Evolutionary conservation across 768 basidiomycete species (phyloP), one percentile per base, ranked within the genome.

Genomic region (Pulveroboletus sp.): DNA sequence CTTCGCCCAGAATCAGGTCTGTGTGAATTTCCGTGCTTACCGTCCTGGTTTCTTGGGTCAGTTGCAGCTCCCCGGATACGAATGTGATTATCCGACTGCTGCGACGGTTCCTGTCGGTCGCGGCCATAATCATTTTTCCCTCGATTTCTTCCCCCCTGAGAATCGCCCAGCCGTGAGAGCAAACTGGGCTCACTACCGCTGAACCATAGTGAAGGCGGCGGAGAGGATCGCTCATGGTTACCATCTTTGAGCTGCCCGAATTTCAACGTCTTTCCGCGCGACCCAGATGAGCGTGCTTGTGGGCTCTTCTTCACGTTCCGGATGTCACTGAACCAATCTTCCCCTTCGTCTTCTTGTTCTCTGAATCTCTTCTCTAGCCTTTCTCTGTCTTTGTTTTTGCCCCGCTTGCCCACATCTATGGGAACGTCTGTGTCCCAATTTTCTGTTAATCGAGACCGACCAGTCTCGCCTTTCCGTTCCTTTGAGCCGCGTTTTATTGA

Each of bases 391-490:
- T 84, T 88, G 51, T 74, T 75, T 54, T 77, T 78, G 4, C 76
- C 85, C 54, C 78, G 78, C 60, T 73, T 79, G 16, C 89, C 89
- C 27, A 90, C 86, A 51, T 84, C 74, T 30, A 73, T 70, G 2
- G 82, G 81, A 16, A 74, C 70, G 42, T 65, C 65, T 54, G 65
- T 66, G 22, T 74, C 77, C 74, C 77, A 77, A 9, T 73, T 70
- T 24, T 76, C 76, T 0, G 70, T 67, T 34, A 76, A 64, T 37
- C 30, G 24, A 23, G 49, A 45, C 44, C 62, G 58, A 29, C 72
- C 66, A 2, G 61, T 65, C 22, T 57, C 27, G 12, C 35, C 30
- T 20, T 43, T 56, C 44, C 49, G 61, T 36, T 77, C 75, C 71
- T 76, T 72, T 11, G 67, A 68, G 9, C 60, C 61, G 23, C 73